phyloP scores from a whole-genome alignment of 129 eudicot species.

The Helichrysum umbraculigerum region DNA sequence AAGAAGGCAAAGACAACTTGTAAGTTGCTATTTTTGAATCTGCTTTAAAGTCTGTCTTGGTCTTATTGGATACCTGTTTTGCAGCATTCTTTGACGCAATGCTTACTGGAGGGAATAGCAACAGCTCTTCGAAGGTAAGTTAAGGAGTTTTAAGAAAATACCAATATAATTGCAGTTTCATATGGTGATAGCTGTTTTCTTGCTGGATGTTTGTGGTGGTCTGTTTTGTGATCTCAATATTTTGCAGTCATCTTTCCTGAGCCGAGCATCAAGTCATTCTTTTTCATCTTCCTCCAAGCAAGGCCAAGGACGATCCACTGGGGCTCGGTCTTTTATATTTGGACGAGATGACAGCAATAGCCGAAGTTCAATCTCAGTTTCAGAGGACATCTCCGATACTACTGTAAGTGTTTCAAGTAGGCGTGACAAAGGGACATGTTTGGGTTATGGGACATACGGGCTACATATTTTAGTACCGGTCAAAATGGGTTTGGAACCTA shows the following conservation, averaged over 20 bases:
- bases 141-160: background rate
- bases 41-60: background rate
- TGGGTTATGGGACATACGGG: no score
- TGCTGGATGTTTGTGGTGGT: slow-evolving; percentile 5
- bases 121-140: slow-evolving; percentile 53
- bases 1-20: slow-evolving; percentile 67
- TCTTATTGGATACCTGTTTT: slow-evolving; percentile 22
- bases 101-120: slow-evolving; percentile 64
- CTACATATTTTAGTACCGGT: no score
- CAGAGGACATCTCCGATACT: slow-evolving; percentile 60
- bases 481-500: no score
- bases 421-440: background rate
- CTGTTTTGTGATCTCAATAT: slow-evolving; percentile 12
- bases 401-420: slow-evolving; percentile 42
- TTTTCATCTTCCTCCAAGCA: slow-evolving; percentile 51
- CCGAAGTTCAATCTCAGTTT: slow-evolving; percentile 57
- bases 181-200: background rate
- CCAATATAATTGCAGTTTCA: background rate
- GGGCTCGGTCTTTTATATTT: slow-evolving; percentile 57
- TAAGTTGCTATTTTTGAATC: slow-evolving; percentile 33
- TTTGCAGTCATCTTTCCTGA: slow-evolving; percentile 77
- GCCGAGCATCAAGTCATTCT: slow-evolving; percentile 50
- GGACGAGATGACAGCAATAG: slow-evolving; percentile 96
- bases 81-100: slow-evolving; percentile 73
- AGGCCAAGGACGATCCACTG: slow-evolving; percentile 55